Conservation (phyloP, 805 yeast species). For the Yamadazyma insecticola region DNA sequence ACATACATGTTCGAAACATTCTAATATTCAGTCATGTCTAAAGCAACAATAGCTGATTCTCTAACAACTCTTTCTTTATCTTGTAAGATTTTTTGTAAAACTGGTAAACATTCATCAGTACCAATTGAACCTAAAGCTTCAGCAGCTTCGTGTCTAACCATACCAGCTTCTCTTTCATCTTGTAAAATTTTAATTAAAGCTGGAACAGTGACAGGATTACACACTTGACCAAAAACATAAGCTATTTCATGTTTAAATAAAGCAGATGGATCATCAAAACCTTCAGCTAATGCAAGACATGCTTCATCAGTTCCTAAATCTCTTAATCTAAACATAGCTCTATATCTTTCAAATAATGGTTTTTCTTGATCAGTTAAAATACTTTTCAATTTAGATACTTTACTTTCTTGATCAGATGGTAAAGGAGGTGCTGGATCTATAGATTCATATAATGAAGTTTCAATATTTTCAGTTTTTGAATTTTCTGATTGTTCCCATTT, state of each 20-base stretch:
- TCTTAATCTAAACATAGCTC: slow-evolving; percentile 97
- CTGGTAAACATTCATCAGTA: slow-evolving; percentile 90
- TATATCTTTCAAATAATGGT: slow-evolving; percentile 88
- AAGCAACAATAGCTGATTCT: slow-evolving; percentile 94
- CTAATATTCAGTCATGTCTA: slow-evolving; percentile 97
- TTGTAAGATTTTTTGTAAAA: slow-evolving; percentile 69
- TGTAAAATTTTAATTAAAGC: slow-evolving; percentile 76
- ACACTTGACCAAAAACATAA: slow-evolving; percentile 95
- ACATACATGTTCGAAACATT: slow-evolving; percentile 34
- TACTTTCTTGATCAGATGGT: slow-evolving; percentile 50
- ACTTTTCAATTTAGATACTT: slow-evolving; percentile 59
- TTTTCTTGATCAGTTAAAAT: slow-evolving; percentile 71
- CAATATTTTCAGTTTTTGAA: slow-evolving; percentile 64
- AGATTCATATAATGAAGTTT: slow-evolving; percentile 73
- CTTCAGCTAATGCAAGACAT: slow-evolving; percentile 83
- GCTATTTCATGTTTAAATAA: slow-evolving; percentile 97
- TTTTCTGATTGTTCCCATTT: slow-evolving; percentile 80
- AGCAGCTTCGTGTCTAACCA: slow-evolving; percentile 99
- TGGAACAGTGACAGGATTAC: slow-evolving; percentile 90
- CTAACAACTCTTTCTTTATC: slow-evolving; percentile 90
- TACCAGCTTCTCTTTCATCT: slow-evolving; percentile 80
- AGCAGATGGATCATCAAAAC: slow-evolving; percentile 87
- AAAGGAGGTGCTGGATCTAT: slow-evolving; percentile 99
- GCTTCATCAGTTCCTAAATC: slow-evolving; percentile 94
- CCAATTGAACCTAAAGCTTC: slow-evolving; percentile 98